Evolutionary conservation across 2,329 filamentous ascomycete genomes (phyloP), one percentile per base, ranked within the genome.

Genomic region (Colletotrichum tamarilloi): DNA sequence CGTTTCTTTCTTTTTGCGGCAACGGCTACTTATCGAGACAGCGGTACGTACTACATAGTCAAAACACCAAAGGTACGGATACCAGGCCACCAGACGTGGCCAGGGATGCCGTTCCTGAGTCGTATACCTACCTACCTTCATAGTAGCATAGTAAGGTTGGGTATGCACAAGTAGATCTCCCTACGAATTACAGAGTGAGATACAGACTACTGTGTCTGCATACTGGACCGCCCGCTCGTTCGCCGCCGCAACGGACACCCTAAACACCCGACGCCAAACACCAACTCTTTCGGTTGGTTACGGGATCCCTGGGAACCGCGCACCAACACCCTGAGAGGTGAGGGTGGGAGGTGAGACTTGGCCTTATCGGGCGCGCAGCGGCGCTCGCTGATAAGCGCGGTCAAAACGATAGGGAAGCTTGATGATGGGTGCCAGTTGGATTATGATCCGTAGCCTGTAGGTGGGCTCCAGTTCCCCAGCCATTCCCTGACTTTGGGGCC

Each of bases 321-420:
- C 28, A 14, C 16, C 14, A n/a, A 53, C 19, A 28, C 38, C 42
- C 42, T 49, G 57, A 60, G 22, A 42, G 38, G 38, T 19, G 38
- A 42, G 38, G 38, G 14, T 42, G 38, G 6, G 6, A 19, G 65
- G 65, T 42, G 59, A 69, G 52, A 52, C 35, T 24, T n/a, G 16
- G 16, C 26, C 67, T 64, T 71, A 71, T 67, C 62, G 22, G 56
- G 35, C 30, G 38, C 38, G 38, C 38, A 42, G 38, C 38, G 38
- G 38, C 16, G 38, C 38, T 46, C 68, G 63, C 57, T 57, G 68
- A 71, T 71, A 71, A 67, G 68, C 68, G 68, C 62, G 62, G 49
- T 52, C 26, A 22, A 67, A 35, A 49, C 56, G 62, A 67, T 63
- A 70, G 26, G 30, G 30, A 60, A 22, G 42, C 42, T 32, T 19